Evolutionary conservation across 2,329 filamentous ascomycete species (phyloP), one percentile per base, ranked within the genome.

Genomic region (Orbilia javanica): DNA sequence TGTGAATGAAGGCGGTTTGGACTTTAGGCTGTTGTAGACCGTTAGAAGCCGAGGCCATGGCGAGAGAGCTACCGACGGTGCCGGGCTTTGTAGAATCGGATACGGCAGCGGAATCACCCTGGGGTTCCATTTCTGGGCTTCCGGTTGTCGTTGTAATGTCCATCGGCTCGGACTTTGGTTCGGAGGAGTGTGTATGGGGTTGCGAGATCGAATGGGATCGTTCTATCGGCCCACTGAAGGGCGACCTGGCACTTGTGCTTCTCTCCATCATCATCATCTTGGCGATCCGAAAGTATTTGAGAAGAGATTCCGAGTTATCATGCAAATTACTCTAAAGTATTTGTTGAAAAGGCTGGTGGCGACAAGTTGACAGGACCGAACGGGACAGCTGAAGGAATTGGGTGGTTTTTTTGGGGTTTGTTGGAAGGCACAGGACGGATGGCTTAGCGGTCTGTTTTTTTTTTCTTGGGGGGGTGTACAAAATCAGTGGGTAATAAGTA

Each of bases 1-100:
- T 99, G 85, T 99, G 96, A 80, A 99, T 98, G 83, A 99, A 99
- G 22, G 96, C 96, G 10, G 96, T 98, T 86, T 99, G 96, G 15
- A 98, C 95, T 85, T 99, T 99, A 76, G 96, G 94, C 83, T 97
- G 94, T 83, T 97, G 93, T 65, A 94, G 91, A 57, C 91, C 91
- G 15, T 78, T 78, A 4, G 74, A 72, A 22, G 67, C 67, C 20
- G 74, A 78, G 11, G 57, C 60, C 22, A 78, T 78, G 13, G 67
- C 67, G 8, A 72, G 48, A 11, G 74, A 78, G 53, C 62, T 53
- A 15, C 50, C 53, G 6, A 34, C 29, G 4, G 52, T 42, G 4
- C 92, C 90, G 0, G 90, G 90, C 20, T 91, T 90, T 42, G 87
- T 87, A 1, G 87, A 11, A 55, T 78, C 74, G 18, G 74, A 68